phyloP scores from a whole-genome alignment of 805 yeast genomes.

The Monosporozyma yasuniensis region DNA sequence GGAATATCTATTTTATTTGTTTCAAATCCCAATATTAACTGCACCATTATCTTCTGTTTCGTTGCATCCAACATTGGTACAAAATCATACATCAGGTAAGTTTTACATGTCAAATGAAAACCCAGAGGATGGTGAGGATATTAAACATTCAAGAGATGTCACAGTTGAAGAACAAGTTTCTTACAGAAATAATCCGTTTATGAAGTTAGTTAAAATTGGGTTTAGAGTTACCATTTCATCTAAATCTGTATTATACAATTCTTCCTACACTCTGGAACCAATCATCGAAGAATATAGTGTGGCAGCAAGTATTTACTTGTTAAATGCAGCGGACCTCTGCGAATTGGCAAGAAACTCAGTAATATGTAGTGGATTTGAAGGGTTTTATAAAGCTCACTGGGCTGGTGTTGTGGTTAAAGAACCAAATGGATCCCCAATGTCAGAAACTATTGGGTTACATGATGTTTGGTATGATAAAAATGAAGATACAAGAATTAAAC shows the following conservation, averaged over 20 bases:
- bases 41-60: constrained; percentile 27
- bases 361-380: constrained; percentile 24
- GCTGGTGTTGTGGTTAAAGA: constrained; percentile 17
- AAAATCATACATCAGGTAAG: not conserved
- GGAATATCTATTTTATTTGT: constrained; percentile 21
- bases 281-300: constrained; percentile 30
- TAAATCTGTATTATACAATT: constrained; percentile 23
- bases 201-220: constrained; percentile 25
- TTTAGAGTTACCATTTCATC: constrained; percentile 22
- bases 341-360: constrained; percentile 27
- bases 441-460: constrained; percentile 17
- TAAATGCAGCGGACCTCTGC: constrained; percentile 28
- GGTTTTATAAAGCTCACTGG: constrained; percentile 30
- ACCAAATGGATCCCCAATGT: constrained; percentile 2
- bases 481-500: constrained; percentile 23
- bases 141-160: constrained; percentile 15
- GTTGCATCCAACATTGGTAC: not conserved
- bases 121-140: not conserved
- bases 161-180: constrained; percentile 13
- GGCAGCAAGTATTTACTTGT: constrained; percentile 28
- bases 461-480: constrained; percentile 26
- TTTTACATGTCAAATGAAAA: not conserved
- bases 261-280: constrained; percentile 28
- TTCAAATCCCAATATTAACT: constrained; percentile 24
- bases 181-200: constrained; percentile 25